Evolutionary conservation across 805 yeast species (phyloP).

Genomic region (Lachancea fermentati): DNA sequence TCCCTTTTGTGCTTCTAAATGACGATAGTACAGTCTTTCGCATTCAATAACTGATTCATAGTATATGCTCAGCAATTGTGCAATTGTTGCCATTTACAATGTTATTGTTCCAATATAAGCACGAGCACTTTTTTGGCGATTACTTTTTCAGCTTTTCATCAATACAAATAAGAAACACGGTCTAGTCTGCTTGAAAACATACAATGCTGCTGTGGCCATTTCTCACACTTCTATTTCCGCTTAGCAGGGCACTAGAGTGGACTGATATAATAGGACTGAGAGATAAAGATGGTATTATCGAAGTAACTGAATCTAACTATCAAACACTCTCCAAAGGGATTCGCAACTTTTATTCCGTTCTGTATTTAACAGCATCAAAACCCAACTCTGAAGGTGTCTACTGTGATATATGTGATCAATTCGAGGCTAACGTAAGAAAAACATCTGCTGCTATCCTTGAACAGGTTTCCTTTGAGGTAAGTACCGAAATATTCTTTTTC

Average conservation of each 20-base stretch:
- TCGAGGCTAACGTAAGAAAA: conserved; percentile 37
- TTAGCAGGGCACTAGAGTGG: conserved; percentile 14
- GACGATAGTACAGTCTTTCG: conserved; percentile 21
- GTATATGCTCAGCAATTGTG: conserved; percentile 25
- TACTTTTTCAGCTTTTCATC: neutral
- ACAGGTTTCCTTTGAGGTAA: conserved; percentile 39
- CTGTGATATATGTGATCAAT: conserved; percentile 38
- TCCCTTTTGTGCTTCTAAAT: conserved; percentile 1
- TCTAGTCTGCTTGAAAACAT: neutral
- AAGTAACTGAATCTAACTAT: conserved; percentile 39
- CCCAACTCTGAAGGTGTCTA: conserved; percentile 37
- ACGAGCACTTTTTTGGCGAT: neutral
- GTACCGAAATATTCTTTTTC: conserved; percentile 38
- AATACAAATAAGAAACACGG: neutral
- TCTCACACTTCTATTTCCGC: conserved; percentile 16
- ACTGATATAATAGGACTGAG: conserved; percentile 13
- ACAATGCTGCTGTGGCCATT: neutral
- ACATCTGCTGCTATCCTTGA: conserved; percentile 41
- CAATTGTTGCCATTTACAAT: conserved; percentile 19
- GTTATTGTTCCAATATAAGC: too few species aligned
- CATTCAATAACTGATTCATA: conserved; percentile 26
- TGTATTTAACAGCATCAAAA: conserved; percentile 48
- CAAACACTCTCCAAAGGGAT: conserved; percentile 39
- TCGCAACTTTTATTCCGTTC: conserved; percentile 46
- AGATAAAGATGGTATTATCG: conserved; percentile 37